Conservation (phyloP, 2,329 filamentous ascomycete genomes). For the Magnaporthiopsis rhizophila region DNA sequence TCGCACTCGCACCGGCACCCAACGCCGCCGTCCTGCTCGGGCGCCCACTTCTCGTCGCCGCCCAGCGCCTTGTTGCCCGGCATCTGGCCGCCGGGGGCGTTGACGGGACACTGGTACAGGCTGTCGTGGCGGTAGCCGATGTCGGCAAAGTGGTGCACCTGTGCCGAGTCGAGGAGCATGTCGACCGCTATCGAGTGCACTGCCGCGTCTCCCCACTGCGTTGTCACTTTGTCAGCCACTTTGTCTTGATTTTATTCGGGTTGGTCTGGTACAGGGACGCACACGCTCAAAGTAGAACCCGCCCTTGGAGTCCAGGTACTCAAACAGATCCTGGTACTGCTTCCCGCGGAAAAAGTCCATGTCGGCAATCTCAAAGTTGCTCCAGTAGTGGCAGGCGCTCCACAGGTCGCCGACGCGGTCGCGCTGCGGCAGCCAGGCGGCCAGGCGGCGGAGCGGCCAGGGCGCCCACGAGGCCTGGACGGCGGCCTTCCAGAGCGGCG, state of each 20-base stretch:
- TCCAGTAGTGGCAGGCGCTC: conserved; percentile 40
- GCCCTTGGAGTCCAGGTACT: conserved; percentile 30
- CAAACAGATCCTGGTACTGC: conserved; percentile 32
- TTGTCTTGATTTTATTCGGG: background rate
- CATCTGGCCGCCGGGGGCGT: conserved; percentile 28
- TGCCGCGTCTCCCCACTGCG: conserved; percentile 35
- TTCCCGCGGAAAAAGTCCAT: conserved; percentile 34
- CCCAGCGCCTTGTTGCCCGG: conserved; percentile 22
- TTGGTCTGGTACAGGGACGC: conserved; percentile 12
- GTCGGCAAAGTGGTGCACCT: conserved; percentile 36
- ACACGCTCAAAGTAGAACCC: conserved; percentile 37
- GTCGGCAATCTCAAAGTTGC: conserved; percentile 39
- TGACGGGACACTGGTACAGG: conserved; percentile 25
- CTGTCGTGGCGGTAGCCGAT: conserved; percentile 33
- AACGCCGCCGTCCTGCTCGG: conserved; percentile 26
- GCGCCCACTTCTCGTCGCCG: conserved; percentile 17
- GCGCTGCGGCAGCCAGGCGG: conserved; percentile 28
- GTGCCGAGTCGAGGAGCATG: conserved; percentile 29
- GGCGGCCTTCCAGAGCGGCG: conserved; percentile 31
- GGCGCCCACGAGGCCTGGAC: conserved; percentile 32
- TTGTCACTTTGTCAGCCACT: background rate
- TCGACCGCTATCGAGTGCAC: conserved; percentile 34
- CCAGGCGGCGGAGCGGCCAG: conserved; percentile 29
- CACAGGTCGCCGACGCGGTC: conserved; percentile 31
- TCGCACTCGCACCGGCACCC: conserved; percentile 34